A percentile compares a stretch with the other conserved stretches of the same genome.
phyloP scores from a whole-genome alignment of 2,329 filamentous ascomycete species.

The Mollisiaceae sp. region DNA sequence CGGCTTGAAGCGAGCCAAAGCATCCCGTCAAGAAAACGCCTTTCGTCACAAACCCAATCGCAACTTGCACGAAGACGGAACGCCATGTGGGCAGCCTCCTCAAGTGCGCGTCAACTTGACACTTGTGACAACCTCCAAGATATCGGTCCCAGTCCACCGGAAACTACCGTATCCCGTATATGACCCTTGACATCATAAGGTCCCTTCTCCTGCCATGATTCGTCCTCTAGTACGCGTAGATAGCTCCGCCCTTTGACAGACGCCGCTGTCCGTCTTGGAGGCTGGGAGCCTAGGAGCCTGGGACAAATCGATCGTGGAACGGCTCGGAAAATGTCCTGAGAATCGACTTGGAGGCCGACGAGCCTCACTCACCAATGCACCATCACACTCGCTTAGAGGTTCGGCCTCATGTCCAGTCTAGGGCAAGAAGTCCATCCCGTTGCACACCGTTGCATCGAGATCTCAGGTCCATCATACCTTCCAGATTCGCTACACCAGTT shows the following conservation, averaged over 20 bases:
- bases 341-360: background rate
- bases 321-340: background rate
- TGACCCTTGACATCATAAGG: background rate
- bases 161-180: background rate
- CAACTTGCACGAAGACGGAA: background rate
- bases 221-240: background rate
- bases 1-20: too few species aligned
- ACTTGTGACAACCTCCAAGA: background rate
- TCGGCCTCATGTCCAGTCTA: background rate
- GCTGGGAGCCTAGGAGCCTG: too few species aligned
- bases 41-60: background rate
- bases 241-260: background rate
- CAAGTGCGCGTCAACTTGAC: background rate
- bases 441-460: background rate
- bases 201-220: background rate
- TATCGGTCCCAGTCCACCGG: background rate
- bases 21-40: too few species aligned
- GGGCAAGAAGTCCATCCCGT: constrained; percentile 1
- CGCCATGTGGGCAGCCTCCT: background rate
- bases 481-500: background rate
- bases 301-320: background rate
- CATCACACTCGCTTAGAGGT: background rate
- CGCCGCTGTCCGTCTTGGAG: too few species aligned
- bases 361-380: too few species aligned
- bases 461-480: background rate